phyloP scores from a whole-genome alignment of 1,284 basidiomycete genomes.

The Boletus mariae region DNA sequence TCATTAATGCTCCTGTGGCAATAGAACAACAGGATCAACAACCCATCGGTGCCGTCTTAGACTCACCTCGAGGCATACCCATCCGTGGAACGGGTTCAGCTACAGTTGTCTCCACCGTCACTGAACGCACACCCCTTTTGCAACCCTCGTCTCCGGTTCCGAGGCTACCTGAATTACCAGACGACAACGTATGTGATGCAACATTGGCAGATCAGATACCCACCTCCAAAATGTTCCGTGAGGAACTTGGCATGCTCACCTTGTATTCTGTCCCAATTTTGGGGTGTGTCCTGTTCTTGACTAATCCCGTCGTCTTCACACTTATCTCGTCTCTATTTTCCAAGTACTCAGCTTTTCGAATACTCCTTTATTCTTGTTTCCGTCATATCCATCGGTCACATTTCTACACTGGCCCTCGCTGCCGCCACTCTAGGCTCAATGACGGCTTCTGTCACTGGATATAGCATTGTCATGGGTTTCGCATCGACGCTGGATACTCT shows the following conservation, averaged over 20 bases:
- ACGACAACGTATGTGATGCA: conserved; percentile 1
- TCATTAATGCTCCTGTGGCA: conserved; percentile 21
- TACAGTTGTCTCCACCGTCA: background rate
- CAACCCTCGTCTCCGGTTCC: conserved; percentile 16
- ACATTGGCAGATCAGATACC: conserved; percentile 36
- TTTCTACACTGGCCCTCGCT: conserved; percentile 79
- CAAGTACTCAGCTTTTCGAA: conserved; percentile 71
- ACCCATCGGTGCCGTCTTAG: background rate
- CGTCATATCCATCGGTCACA: conserved; percentile 81
- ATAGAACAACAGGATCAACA: conserved; percentile 8
- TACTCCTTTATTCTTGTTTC: conserved; percentile 72
- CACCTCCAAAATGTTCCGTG: conserved; percentile 47
- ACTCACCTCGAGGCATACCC: conserved; percentile 17
- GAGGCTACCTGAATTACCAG: conserved; percentile 11
- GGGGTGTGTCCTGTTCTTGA: conserved; percentile 44
- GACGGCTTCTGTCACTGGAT: conserved; percentile 75
- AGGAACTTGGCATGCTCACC: conserved; percentile 58
- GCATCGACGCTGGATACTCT: conserved; percentile 86
- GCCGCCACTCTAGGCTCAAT: conserved; percentile 82
- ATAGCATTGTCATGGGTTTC: conserved; percentile 79
- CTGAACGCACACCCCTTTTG: conserved; percentile 37
- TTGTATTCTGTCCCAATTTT: conserved; percentile 69
- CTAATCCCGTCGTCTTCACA: background rate
- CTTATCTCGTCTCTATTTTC: background rate
- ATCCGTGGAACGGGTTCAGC: conserved; percentile 13